A percentile compares a stretch with the other conserved stretches of the same genome.
These are phyloP conservation scores for Annulohypoxylon nitens DNA, from an alignment of 495 filamentous ascomycete genomes.

Conservation along the genomic window DNA sequence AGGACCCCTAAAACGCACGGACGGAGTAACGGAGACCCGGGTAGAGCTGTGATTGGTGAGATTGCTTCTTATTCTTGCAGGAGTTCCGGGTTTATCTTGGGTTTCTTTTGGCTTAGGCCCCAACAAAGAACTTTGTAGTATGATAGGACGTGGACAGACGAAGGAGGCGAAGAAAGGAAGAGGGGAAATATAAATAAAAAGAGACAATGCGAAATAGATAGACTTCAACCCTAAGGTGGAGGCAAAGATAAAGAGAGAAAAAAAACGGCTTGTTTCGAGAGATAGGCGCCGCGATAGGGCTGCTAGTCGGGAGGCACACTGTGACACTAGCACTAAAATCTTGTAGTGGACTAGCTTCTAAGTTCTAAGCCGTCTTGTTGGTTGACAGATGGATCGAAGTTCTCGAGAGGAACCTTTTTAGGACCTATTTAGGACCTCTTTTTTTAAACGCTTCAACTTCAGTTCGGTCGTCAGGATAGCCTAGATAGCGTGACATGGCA, in stretches of 20 bases:
- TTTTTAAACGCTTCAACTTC: constrained; percentile 28
- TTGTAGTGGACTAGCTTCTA: constrained; percentile 26
- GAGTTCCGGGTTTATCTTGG: constrained; percentile 32
- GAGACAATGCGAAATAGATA: constrained; percentile 28
- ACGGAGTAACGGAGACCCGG: constrained; percentile 42
- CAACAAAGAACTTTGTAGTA: constrained; percentile 31
- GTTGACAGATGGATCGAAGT: constrained; percentile 25
- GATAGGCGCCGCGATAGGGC: constrained; percentile 43
- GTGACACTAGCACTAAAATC: constrained; percentile 38
- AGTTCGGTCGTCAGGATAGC: constrained; percentile 31
- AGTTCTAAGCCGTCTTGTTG: constrained; percentile 12
- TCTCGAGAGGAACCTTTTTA: constrained; percentile 18
- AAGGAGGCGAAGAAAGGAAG: constrained; percentile 12
- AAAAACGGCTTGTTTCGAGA: constrained; percentile 28
- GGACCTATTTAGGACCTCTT: background rate
- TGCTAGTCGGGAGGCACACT: constrained; percentile 43
- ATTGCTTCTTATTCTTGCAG: background rate
- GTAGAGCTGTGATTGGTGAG: constrained; percentile 49
- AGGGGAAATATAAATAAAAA: constrained; percentile 25
- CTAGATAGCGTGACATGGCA: constrained; percentile 50
- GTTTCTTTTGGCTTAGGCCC: constrained; percentile 24
- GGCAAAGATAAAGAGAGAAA: constrained; percentile 33
- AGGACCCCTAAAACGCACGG: constrained; percentile 48
- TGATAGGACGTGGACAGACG: constrained; percentile 27
- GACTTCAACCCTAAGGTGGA: constrained; percentile 32